phyloP scores from a whole-genome alignment of 495 filamentous ascomycete genomes.

The Daldinia caldariorum region DNA sequence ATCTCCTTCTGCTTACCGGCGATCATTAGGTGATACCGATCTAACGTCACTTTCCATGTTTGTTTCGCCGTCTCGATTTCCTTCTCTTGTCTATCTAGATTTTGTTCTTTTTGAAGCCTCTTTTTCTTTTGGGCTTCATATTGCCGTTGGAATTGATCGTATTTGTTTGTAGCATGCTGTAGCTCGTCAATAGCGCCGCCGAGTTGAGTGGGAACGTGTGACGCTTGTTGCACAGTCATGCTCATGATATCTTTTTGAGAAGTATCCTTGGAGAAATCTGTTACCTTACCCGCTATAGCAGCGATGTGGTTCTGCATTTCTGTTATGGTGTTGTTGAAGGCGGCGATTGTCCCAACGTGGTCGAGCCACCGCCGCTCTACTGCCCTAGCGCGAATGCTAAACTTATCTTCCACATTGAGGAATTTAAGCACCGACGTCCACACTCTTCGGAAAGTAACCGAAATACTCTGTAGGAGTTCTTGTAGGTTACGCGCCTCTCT shows the following conservation, averaged over 20 bases:
- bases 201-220: slow-evolving; percentile 5
- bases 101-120: slow-evolving; percentile 8
- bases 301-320: background rate
- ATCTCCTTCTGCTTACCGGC: slow-evolving; percentile 14
- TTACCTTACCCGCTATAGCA: background rate
- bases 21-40: slow-evolving; percentile 2
- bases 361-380: slow-evolving; percentile 9
- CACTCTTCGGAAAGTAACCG: background rate
- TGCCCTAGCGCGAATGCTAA: background rate
- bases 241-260: background rate
- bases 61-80: slow-evolving; percentile 4
- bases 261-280: slow-evolving; percentile 1
- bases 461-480: background rate
- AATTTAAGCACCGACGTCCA: slow-evolving; percentile 14
- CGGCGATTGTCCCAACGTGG: slow-evolving; percentile 4
- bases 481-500: background rate
- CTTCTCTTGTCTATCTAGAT: slow-evolving; percentile 12
- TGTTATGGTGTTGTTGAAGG: background rate
- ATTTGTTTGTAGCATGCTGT: background rate
- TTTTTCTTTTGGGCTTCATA: slow-evolving; percentile 5
- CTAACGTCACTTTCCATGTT: slow-evolving; percentile 10
- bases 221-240: slow-evolving; percentile 14
- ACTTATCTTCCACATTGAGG: background rate
- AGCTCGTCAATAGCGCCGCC: slow-evolving; percentile 13
- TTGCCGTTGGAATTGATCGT: slow-evolving; percentile 8